A percentile compares a stretch with the other conserved stretches of the same genome.
Conservation (phyloP, 2,329 filamentous ascomycete species). For the Colletotrichum lini region DNA sequence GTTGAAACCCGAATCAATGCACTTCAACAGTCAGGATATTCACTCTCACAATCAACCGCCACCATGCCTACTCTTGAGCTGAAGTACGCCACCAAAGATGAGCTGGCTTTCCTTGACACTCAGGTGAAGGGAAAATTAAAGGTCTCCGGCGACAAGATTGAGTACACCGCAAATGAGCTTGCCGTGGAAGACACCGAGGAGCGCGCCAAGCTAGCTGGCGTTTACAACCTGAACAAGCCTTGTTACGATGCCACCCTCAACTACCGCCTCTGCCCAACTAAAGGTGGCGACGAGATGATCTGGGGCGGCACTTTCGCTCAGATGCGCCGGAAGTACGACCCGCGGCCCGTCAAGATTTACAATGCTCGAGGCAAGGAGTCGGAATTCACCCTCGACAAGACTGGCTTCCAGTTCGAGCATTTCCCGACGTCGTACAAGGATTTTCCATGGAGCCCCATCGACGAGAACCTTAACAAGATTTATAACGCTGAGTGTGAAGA, state of each 20-base stretch:
- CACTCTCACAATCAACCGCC: not conserved
- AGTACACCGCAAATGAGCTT: constrained; percentile 8
- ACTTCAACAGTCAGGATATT: too few relatives aligned
- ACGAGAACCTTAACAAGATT: constrained; percentile 11
- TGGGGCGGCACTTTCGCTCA: constrained; percentile 33
- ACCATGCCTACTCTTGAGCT: constrained; percentile 31
- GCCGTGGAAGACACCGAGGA: constrained; percentile 15
- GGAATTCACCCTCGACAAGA: constrained; percentile 18
- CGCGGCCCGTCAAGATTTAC: not conserved
- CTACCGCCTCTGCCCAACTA: constrained; percentile 23
- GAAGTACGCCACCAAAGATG: constrained; percentile 23
- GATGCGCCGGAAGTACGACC: constrained; percentile 31
- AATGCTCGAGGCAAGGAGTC: constrained; percentile 23
- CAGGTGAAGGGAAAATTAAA: constrained; percentile 10
- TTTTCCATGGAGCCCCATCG: constrained; percentile 25
- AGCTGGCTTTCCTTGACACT: constrained; percentile 29
- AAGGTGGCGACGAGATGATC: constrained; percentile 28
- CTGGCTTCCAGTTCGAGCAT: constrained; percentile 18
- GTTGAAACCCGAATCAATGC: too few relatives aligned
- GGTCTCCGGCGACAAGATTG: constrained; percentile 10
- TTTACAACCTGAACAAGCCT: constrained; percentile 5
- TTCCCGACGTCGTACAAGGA: constrained; percentile 27
- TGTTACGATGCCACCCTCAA: constrained; percentile 13
- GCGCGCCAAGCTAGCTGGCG: constrained; percentile 17
- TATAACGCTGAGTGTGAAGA: constrained; percentile 25